These are phyloP conservation scores for Fusarium sp. DNA, from an alignment of 2,329 filamentous ascomycete genomes.

Conservation along the genomic window DNA sequence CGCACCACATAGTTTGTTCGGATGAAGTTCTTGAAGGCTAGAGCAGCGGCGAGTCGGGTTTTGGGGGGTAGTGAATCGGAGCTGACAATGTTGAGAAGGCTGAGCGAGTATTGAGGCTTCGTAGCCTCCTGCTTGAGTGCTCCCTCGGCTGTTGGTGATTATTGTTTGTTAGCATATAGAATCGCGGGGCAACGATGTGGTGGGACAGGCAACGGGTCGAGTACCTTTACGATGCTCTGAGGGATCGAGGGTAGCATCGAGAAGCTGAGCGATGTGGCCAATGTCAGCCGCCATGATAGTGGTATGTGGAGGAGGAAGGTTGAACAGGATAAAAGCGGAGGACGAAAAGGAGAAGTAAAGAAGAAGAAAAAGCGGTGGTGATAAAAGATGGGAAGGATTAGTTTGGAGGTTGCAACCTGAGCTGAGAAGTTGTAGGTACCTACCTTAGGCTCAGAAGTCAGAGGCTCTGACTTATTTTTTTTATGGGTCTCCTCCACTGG, in stretches of 20 bases:
- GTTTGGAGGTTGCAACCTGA: constrained; percentile 31
- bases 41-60: constrained; percentile 84
- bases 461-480: constrained; percentile 20
- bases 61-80: constrained; percentile 75
- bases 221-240: constrained; percentile 88
- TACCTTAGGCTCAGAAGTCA: constrained; percentile 17
- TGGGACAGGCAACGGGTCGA: constrained; percentile 37
- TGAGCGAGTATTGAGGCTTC: constrained; percentile 87
- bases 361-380: constrained; percentile 34
- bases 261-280: constrained; percentile 76
- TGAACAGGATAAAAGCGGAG: constrained; percentile 12
- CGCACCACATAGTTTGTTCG: constrained; percentile 87
- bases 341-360: constrained; percentile 21
- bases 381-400: constrained; percentile 30
- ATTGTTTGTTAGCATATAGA: constrained; percentile 51
- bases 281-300: constrained; percentile 66
- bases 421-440: constrained; percentile 19
- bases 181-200: constrained; percentile 43
- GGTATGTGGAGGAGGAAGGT: constrained; percentile 17
- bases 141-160: constrained; percentile 72
- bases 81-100: constrained; percentile 89
- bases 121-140: constrained; percentile 80
- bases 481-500: constrained; percentile 21
- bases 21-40: constrained; percentile 99
- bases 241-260: constrained; percentile 90